Base-by-base conservation (phyloP, 495 filamentous ascomycete species). In the Aspergillus affinis region DNA sequence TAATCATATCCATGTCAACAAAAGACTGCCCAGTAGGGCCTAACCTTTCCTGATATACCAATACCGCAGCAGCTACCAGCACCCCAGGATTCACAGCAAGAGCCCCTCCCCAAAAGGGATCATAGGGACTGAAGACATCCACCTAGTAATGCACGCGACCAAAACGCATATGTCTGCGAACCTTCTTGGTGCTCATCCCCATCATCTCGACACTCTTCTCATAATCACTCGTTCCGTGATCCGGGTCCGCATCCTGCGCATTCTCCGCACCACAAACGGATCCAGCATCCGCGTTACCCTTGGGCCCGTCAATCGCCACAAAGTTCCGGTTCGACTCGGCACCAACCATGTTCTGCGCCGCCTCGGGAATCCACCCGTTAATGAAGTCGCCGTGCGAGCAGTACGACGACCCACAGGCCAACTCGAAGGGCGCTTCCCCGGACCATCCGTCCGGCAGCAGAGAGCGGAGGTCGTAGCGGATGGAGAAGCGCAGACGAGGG, bases 351-450 rank as follows among this genome's bases (percentile, higher is more conserved):
- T 68, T 61, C 54, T 65, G 50, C 4, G 61, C 61, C 7, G 65
- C 65, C 48, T 68, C 65, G 3, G 62, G 60, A 17, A 63, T 10
- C 65, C 65, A 68, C 0, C 62, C 65, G 29, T 63, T 68, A 36
- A 68, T 63, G 36, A 68, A 68, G 36, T 68, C 65, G 4, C 65
- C 62, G 36, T 68, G 65, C 1, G 46, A 57, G 45, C 62, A 65
- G 44, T 63, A 68, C 0, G 62, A 61, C 8, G 51, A 23, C 2
- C 65, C 65, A 57, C 62, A 65, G 2, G 65, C 55, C 1, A 68
- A 55, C 51, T 59, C 41, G 3, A 68, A 23, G 19, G 65, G 65
- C 13, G 65, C 54, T 18, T 54, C 7, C 0, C 65, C 65, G 2
- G 26, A 27, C 65, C 62, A 68, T 0, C 65, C 65, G 48, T 63